A percentile compares a stretch with the other conserved stretches of the same genome.
phyloP scores from a whole-genome alignment of 208 protist species.

The Balamuthia mandrillaris region DNA sequence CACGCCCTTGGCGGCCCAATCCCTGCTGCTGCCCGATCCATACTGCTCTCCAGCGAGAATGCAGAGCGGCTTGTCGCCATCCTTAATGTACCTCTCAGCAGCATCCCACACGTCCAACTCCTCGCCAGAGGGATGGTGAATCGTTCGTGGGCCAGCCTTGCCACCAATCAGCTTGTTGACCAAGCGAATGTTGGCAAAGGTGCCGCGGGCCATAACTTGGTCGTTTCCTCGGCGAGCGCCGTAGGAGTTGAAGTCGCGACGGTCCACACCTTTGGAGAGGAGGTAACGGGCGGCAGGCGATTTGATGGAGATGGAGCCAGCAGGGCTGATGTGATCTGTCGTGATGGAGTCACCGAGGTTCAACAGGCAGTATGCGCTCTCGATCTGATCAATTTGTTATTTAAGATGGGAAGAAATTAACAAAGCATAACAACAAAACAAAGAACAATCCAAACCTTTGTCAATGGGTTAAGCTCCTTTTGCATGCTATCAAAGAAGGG shows the following conservation, averaged over 20 bases:
- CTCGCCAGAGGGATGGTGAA: constrained; percentile 85
- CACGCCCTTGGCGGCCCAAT: constrained; percentile 92
- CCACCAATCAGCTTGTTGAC: constrained; percentile 85
- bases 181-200: constrained; percentile 91
- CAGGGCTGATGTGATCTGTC: constrained; percentile 88
- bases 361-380: constrained; percentile 81
- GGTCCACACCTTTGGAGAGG: constrained; percentile 75
- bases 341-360: constrained; percentile 92
- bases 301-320: constrained; percentile 89
- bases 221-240: constrained; percentile 91
- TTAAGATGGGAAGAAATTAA: not conserved
- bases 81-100: constrained; percentile 81
- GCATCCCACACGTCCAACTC: constrained; percentile 88
- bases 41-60: constrained; percentile 92
- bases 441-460: not conserved
- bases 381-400: constrained; percentile 66
- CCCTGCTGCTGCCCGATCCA: constrained; percentile 83
- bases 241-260: constrained; percentile 93
- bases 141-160: constrained; percentile 85
- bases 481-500: constrained; percentile 87
- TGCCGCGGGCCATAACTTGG: constrained; percentile 89
- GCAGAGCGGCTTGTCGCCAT: constrained; percentile 75
- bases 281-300: constrained; percentile 74
- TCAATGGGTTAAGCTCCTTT: not conserved
- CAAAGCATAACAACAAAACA: not conserved